Evolutionary conservation across 2,329 filamentous ascomycete genomes (phyloP), one percentile per base, ranked within the genome.

Genomic region (Catunica adiposa): DNA sequence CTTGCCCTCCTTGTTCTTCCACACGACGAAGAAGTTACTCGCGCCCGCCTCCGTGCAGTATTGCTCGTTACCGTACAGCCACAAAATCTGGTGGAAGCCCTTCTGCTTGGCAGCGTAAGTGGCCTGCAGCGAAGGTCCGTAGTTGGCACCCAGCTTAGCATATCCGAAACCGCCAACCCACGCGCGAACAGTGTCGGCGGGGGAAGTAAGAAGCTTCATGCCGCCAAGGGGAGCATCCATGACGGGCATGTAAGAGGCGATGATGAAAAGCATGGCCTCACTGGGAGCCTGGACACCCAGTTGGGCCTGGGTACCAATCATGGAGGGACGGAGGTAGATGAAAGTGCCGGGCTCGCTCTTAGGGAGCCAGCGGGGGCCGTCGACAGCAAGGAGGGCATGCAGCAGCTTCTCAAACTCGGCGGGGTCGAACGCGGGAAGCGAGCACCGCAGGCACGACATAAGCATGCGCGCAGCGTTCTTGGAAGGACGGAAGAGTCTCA

Each of bases 141-240:
- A 96, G 73, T 95, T 96, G 59, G 89, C 89, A 55, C 89, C 89
- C 34, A 96, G 79, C 71, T 96, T 96, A 59, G 89, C 88, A 65
- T 84, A 89, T 0, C 89, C 89, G 67, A 94, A 94, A 8, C 90
- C 89, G 59, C 89, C 89, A 20, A 87, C 88, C 89, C 89, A 96
- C 11, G 89, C 89, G 61, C 89, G 83, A 57, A 94, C 82, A 73
- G 83, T 86, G 67, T 94, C 86, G 61, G 89, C 81, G 56, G 80
- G 78, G 48, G 79, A 86, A 0, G 89, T 90, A 65, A 90, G 78
- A 48, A 94, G 78, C 63, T 78, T 83, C 74, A 94, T 76, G 61
- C 80, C 80, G 34, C 74, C 76, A 0, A 66, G 61, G 3, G 72
- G 71, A 11, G 68, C 61, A 62, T 79, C 76, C 65, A 83, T 66